Percentiles rank a stretch among this genome's conserved stretches.
Evolutionary conservation across 371 early-diverging fungal species (phyloP).

Genomic region (Saksenaea oblongispora): DNA sequence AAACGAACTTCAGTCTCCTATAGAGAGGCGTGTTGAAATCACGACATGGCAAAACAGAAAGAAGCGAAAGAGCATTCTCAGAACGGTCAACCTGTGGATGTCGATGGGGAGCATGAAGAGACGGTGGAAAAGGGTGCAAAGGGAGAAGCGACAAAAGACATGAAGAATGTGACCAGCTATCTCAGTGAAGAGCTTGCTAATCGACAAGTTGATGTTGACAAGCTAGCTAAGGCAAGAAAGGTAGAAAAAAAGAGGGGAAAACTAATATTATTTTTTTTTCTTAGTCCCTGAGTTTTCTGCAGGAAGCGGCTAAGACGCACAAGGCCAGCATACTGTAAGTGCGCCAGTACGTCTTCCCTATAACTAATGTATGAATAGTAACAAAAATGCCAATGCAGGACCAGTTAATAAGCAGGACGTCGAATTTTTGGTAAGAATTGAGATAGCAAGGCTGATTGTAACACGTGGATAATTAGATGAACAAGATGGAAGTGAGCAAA

Average conservation of each 20-base stretch:
- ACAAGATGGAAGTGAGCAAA: constrained; percentile 42
- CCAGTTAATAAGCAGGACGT: constrained; percentile 40
- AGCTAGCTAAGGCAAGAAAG: constrained; percentile 35
- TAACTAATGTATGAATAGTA: not conserved
- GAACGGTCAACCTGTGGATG: constrained; percentile 4
- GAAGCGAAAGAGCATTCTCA: not conserved
- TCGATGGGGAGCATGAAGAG: constrained; percentile 34
- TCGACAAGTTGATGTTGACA: constrained; percentile 40
- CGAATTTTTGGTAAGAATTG: constrained; percentile 36
- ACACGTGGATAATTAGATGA: constrained; percentile 22
- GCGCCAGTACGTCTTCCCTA: not conserved
- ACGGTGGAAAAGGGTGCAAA: constrained; percentile 36
- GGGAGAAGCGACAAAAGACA: constrained; percentile 49
- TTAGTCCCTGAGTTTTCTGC: constrained; percentile 40
- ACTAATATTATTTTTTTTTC: not conserved
- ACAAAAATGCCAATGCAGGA: constrained; percentile 23
- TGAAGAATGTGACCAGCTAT: constrained; percentile 45
- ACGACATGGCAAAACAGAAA: not conserved
- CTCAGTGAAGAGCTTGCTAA: constrained; percentile 39
- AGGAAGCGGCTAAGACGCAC: constrained; percentile 33
- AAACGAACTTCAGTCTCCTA: no score
- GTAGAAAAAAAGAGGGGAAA: not conserved
- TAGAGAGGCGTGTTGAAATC: no score
- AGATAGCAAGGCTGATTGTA: not conserved
- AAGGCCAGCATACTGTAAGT: constrained; percentile 28